Percentiles rank a stretch among this genome's conserved stretches.
phyloP scores from a whole-genome alignment of 2,329 filamentous ascomycete species.

The Apiospora arundinis region DNA sequence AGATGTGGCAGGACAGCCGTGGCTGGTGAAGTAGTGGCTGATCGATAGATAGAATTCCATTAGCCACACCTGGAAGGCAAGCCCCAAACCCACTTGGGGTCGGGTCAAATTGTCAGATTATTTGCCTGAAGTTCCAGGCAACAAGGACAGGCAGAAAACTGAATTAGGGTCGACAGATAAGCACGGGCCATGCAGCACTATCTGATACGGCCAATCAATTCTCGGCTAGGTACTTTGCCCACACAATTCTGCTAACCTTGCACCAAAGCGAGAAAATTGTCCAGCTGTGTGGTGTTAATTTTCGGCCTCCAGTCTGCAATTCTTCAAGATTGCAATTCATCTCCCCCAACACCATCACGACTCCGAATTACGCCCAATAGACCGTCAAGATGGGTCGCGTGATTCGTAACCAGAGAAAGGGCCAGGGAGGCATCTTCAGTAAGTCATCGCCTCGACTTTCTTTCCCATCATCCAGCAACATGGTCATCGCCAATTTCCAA shows the following conservation, averaged over 20 bases:
- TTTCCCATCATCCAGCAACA: constrained; percentile 19
- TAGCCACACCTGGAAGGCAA: not conserved
- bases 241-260: constrained; percentile 12
- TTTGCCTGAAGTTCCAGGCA: not conserved
- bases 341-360: constrained; percentile 17
- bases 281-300: constrained; percentile 18
- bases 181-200: constrained; percentile 7
- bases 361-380: constrained; percentile 13
- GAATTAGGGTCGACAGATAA: constrained; percentile 17
- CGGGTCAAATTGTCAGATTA: no score
- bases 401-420: constrained; percentile 43
- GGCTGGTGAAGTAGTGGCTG: not conserved
- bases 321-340: constrained; percentile 17
- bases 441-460: constrained; percentile 32
- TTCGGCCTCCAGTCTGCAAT: constrained; percentile 19
- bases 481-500: constrained; percentile 19
- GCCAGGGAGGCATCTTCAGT: constrained; percentile 44
- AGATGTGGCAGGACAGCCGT: not conserved
- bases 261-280: constrained; percentile 18
- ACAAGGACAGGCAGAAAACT: not conserved
- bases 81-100: not conserved
- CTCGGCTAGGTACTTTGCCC: constrained; percentile 3
- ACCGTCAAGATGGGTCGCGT: constrained; percentile 45
- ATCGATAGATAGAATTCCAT: no score
- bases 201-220: constrained; percentile 12